Evolutionary conservation across 2,329 filamentous ascomycete genomes (phyloP), one percentile per base, ranked within the genome.

Genomic region (Capronia americana): DNA sequence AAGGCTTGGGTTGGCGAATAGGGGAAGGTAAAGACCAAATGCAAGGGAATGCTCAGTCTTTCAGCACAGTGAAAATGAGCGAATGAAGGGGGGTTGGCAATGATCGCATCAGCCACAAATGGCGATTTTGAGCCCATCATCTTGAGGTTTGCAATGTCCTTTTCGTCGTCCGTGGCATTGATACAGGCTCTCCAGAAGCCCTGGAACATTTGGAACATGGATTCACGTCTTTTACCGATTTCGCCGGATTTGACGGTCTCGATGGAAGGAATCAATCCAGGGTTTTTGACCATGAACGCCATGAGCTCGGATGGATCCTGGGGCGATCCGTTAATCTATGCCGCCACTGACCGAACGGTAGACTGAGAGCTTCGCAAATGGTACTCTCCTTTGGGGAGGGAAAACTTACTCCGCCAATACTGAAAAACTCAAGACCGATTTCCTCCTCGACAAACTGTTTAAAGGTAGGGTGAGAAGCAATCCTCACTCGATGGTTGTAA

Each of bases 271-370:
- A 95, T 90, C 76, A 94, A 83, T 3, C 91, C 90, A 0, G 83
- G 74, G 59, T 94, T 93, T 79, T 92, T 92, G 38, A 93, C 90
- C 92, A 95, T 94, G 76, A 93, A 94, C 0, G 90, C 89, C 92
- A 94, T 94, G 1, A 95, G 81, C 76, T 93, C 90, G 0, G 89
- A 87, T 1, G 92, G 92, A 72, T 94, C 88, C 86, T 1, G 87
- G 11, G 20, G 14, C 12, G 20, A 51, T 26, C 5, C n/a, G 20
- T 51, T 51, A 51, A 17, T 10, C 23, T 51, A 7, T 23, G 24
- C 48, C 23, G 6, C n/a, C 20, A n/a, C 7, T 20, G 14, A 44
- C 5, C 6, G 6, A 44, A 44, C 17, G 38, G 7, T 44, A 8
- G 8, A 44, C 17, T 7, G 20, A 44, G 38, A 44, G 17, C 14